phyloP scores from a whole-genome alignment of 495 filamentous ascomycete species.

The Annulohypoxylon nitens region DNA sequence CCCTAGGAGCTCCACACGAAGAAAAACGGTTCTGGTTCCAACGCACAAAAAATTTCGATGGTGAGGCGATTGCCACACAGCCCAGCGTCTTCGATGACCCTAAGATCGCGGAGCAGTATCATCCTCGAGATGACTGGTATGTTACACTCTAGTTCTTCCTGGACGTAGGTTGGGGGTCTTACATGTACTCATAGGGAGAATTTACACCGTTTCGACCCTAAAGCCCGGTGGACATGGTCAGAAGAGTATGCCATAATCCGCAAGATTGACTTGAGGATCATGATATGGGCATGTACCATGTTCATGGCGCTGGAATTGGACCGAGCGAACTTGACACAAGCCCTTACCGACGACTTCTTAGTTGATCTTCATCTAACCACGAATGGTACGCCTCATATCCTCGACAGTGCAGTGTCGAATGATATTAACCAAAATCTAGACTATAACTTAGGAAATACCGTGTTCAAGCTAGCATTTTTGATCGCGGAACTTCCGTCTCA shows the following conservation, averaged over 20 bases:
- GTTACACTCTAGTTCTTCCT: not conserved
- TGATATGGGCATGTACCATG: slow-evolving; percentile 76
- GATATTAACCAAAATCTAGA: slow-evolving; percentile 50
- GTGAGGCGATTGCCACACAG: slow-evolving; percentile 69
- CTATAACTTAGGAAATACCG: slow-evolving; percentile 81
- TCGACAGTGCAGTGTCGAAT: no score
- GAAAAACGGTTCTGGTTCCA: slow-evolving; percentile 63
- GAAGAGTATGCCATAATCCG: slow-evolving; percentile 77
- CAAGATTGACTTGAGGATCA: slow-evolving; percentile 60
- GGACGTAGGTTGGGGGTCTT: slow-evolving; percentile 5
- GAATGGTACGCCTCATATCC: slow-evolving; percentile 62
- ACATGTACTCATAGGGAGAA: slow-evolving; percentile 50
- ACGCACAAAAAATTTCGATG: slow-evolving; percentile 58
- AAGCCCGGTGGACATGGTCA: slow-evolving; percentile 75
- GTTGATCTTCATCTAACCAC: slow-evolving; percentile 70
- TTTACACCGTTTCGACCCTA: slow-evolving; percentile 79
- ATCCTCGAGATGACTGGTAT: slow-evolving; percentile 64
- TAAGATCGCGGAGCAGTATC: slow-evolving; percentile 63
- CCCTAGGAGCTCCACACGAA: slow-evolving; percentile 55
- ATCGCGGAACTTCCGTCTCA: slow-evolving; percentile 80
- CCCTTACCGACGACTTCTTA: slow-evolving; percentile 78
- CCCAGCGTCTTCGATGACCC: slow-evolving; percentile 60
- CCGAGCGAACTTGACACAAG: slow-evolving; percentile 78
- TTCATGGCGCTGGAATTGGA: slow-evolving; percentile 86
- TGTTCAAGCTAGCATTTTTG: slow-evolving; percentile 76